Evolutionary conservation across 352 stramenopile genomes (phyloP), one percentile per base, ranked within the genome.

Genomic region (Globisporangium nagaii): DNA sequence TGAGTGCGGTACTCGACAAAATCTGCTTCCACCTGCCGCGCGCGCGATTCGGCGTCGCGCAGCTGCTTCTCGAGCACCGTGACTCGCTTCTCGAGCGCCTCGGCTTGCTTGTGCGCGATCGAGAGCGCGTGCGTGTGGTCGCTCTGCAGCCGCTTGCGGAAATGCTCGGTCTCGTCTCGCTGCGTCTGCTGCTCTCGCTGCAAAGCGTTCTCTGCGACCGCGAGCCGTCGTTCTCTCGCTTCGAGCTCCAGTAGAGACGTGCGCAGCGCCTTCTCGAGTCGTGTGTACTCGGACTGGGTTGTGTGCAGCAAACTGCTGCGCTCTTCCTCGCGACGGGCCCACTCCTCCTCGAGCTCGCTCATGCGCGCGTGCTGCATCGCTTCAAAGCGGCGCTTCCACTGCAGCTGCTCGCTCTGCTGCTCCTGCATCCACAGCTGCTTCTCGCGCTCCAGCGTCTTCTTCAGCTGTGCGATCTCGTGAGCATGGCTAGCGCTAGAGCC

Each of bases 281-380:
- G 66, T 43, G 88, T 70, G 51, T 93, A 93, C 56, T 93, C 83
- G 3, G 53, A 43, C 48, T 90, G 83, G 0, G 82, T 66, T 1
- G 61, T 44, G 6, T 70, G 76, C 6, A 90, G 40, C 24, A 89
- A 60, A 15, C 53, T 63, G 40, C 67, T 86, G 10, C 80, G 66
- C 43, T 93, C 82, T 65, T 90, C 82, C 62, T 91, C 83, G 19
- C 79, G 70, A 12, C 75, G 67, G 11, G 80, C 83, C 83, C 83
- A 91, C 56, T 91, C 80, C 4, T 87, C 75, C 35, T 93, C 80
- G 5, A 93, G 58, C 30, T 87, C 77, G 17, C 84, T 68, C 80
- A 93, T 93, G 6, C 83, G 65, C 11, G 60, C 60, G 20, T 84
- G 85, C 47, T 90, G 78, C 35, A 66, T 70, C 35, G 71, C 74